These are phyloP conservation scores for Syncephalastrum monosporum DNA, from an alignment of 371 early-diverging fungal species.

Conservation along the genomic window DNA sequence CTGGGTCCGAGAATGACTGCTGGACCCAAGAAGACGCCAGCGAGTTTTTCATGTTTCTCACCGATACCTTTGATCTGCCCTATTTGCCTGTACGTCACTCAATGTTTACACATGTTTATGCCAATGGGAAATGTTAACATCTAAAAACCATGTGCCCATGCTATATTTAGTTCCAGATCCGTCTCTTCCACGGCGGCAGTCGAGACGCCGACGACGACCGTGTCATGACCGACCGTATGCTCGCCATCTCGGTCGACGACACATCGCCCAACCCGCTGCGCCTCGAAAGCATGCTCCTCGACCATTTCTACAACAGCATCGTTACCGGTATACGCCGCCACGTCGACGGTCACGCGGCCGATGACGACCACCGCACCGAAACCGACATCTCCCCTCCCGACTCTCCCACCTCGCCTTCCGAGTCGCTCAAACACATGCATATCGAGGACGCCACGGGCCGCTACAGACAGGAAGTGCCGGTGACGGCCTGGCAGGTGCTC, in stretches of 20 bases:
- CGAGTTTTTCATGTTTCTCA: slow-evolving; percentile 56
- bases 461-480: slow-evolving; percentile 1
- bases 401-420: neutral
- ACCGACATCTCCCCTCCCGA: neutral
- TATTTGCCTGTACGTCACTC: slow-evolving; percentile 44
- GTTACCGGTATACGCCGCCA: slow-evolving; percentile 26
- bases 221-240: slow-evolving; percentile 53
- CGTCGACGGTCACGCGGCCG: slow-evolving; percentile 11
- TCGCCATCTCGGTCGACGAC: slow-evolving; percentile 44
- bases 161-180: slow-evolving; percentile 35
- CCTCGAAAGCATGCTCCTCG: slow-evolving; percentile 18
- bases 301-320: slow-evolving; percentile 27
- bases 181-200: slow-evolving; percentile 52
- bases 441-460: neutral
- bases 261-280: neutral
- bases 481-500: slow-evolving; percentile 56
- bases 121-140: too few species aligned
- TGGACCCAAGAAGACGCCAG: slow-evolving; percentile 56
- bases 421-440: too few species aligned
- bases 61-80: slow-evolving; percentile 52
- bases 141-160: neutral
- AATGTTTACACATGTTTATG: neutral
- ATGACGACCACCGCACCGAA: neutral
- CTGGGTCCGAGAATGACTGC: slow-evolving; percentile 18
- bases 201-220: slow-evolving; percentile 50